These are phyloP conservation scores for Hypoxylon subgilvum DNA, from an alignment of 495 filamentous ascomycete species.

Conservation along the genomic window DNA sequence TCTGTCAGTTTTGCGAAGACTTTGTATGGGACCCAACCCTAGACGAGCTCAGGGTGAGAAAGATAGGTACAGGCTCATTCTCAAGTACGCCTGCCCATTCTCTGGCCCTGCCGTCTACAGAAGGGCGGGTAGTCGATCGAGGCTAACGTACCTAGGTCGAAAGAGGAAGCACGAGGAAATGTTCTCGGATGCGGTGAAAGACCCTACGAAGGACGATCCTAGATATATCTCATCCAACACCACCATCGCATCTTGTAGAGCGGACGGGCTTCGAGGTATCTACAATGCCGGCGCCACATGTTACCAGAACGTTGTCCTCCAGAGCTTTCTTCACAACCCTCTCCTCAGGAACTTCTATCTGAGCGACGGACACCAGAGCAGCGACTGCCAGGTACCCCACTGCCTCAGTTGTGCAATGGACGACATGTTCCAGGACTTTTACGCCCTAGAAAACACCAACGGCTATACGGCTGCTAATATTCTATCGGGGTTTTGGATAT, in stretches of 20 bases:
- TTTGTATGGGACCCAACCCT: slow-evolving; percentile 86
- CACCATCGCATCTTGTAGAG: slow-evolving; percentile 67
- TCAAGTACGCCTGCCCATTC: slow-evolving; percentile 41
- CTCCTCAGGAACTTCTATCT: slow-evolving; percentile 85
- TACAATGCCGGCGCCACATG: slow-evolving; percentile 94
- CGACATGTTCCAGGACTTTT: slow-evolving; percentile 90
- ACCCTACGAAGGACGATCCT: slow-evolving; percentile 63
- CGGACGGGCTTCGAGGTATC: slow-evolving; percentile 79
- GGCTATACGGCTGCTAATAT: slow-evolving; percentile 84
- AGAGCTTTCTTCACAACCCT: slow-evolving; percentile 87
- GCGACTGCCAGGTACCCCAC: slow-evolving; percentile 67
- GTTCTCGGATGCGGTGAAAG: slow-evolving; percentile 58
- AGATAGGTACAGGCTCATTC: slow-evolving; percentile 61
- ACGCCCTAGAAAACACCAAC: slow-evolving; percentile 77
- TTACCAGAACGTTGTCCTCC: slow-evolving; percentile 90
- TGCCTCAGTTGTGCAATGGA: slow-evolving; percentile 89
- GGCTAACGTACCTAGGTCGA: slow-evolving; percentile 36
- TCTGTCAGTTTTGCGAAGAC: slow-evolving; percentile 83
- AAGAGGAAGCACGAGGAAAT: slow-evolving; percentile 69
- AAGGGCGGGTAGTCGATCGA: background rate
- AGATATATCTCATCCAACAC: slow-evolving; percentile 66
- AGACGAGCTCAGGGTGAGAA: slow-evolving; percentile 70
- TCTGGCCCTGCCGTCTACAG: background rate
- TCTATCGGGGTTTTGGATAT: slow-evolving; percentile 79
- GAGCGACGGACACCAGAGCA: slow-evolving; percentile 76